These are phyloP conservation scores for Tetracentron sinense DNA, from an alignment of 164 flowering plant species.

Conservation along the genomic window DNA sequence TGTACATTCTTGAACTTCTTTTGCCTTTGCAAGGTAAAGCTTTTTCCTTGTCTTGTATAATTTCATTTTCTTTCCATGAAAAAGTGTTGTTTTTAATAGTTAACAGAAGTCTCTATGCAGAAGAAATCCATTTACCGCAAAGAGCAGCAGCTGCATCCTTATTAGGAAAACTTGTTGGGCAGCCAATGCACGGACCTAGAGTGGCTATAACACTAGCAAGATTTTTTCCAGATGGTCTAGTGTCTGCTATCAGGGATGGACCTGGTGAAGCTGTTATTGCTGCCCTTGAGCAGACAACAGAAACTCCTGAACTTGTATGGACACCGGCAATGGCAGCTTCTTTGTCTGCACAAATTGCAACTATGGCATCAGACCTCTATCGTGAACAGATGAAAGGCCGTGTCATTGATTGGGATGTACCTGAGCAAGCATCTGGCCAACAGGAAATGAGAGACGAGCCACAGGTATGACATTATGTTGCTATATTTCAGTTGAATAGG, in stretches of 20 bases:
- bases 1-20: conserved; percentile 94
- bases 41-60: background rate
- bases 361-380: conserved; percentile 89
- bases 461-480: conserved; percentile 48
- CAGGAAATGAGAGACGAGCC: conserved; percentile 99
- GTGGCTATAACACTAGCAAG: conserved; percentile 94
- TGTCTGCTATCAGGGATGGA: conserved; percentile 86
- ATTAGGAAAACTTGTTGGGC: conserved; percentile 91
- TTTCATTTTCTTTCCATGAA: background rate
- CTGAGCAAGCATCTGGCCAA: conserved; percentile 90
- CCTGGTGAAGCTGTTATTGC: conserved; percentile 95
- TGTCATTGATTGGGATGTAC: conserved; percentile 96
- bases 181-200: conserved; percentile 99
- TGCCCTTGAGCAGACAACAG: conserved; percentile 90
- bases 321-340: conserved; percentile 99
- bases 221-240: conserved; percentile 96
- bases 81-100: background rate
- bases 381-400: conserved; percentile 95
- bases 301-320: conserved; percentile 99
- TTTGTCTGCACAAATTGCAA: conserved; percentile 84
- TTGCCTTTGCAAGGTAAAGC: conserved; percentile 76
- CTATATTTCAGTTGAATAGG: background rate
- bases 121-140: conserved; percentile 88
- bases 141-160: conserved; percentile 96
- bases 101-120: conserved; percentile 40